A percentile compares a stretch with the other conserved stretches of the same genome.
Conservation (phyloP, 2,329 filamentous ascomycete genomes). For the Nigrospora osmanthi region DNA sequence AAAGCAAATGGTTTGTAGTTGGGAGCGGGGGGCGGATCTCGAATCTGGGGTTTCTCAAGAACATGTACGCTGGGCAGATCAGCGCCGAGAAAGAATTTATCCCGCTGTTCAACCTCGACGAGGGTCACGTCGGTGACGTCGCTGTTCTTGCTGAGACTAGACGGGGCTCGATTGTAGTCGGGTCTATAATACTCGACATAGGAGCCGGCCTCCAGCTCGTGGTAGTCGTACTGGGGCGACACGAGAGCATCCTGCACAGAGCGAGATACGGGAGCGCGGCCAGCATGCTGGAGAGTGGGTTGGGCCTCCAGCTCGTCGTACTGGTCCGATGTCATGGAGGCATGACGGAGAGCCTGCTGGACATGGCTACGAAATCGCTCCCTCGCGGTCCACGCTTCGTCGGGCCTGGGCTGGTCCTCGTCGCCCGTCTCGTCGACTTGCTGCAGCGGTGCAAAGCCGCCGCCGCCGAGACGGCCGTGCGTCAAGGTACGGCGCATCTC, state of each 20-base stretch:
- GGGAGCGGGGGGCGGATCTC: background rate
- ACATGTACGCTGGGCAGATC: background rate
- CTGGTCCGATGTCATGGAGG: background rate
- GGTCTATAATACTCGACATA: constrained; percentile 4
- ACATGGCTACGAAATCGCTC: constrained; percentile 2
- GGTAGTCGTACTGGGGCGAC: background rate
- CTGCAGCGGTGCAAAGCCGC: constrained; percentile 3
- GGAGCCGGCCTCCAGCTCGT: constrained; percentile 1
- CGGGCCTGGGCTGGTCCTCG: background rate
- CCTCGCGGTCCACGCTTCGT: background rate
- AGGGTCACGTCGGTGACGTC: constrained; percentile 1
- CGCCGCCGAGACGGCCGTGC: background rate
- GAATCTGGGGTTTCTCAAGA: background rate
- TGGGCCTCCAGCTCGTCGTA: constrained; percentile 1
- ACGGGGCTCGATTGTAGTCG: constrained; percentile 2
- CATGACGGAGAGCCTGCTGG: constrained; percentile 1
- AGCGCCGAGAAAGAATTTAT: background rate
- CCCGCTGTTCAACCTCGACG: background rate
- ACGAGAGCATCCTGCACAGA: background rate
- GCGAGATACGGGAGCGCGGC: background rate
- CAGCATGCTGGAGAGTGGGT: background rate
- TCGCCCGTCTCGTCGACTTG: constrained; percentile 3
- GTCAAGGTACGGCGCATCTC: constrained; percentile 1
- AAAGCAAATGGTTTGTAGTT: background rate
- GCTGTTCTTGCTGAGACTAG: constrained; percentile 3